Conservation (phyloP, 495 filamentous ascomycete genomes). For the Xylaria castorea region DNA sequence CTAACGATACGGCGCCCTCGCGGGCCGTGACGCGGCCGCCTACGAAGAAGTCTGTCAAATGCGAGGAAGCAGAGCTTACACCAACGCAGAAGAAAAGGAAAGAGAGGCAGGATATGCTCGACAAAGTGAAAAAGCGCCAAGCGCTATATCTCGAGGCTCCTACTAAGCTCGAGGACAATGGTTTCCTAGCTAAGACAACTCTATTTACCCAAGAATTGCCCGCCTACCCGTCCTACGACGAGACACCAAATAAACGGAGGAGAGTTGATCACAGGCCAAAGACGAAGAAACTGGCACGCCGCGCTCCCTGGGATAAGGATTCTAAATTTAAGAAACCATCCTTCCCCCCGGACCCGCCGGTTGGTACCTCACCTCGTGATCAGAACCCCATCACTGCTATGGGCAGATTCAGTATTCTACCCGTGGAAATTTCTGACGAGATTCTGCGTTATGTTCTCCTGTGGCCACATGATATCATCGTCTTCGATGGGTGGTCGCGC, state of each 20-base stretch:
- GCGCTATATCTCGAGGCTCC: background rate
- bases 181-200: background rate
- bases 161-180: background rate
- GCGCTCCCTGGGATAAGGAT: conserved; percentile 23
- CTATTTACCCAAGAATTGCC: background rate
- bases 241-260: background rate
- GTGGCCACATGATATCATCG: conserved; percentile 41
- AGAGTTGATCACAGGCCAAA: background rate
- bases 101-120: conserved; percentile 1
- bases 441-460: conserved; percentile 47
- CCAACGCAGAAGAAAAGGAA: background rate
- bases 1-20: background rate
- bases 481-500: conserved; percentile 45
- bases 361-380: background rate
- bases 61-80: conserved; percentile 10
- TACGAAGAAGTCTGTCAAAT: background rate
- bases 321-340: conserved; percentile 22
- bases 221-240: conserved; percentile 14
- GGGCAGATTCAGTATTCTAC: conserved; percentile 27
- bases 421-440: conserved; percentile 44
- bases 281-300: conserved; percentile 5
- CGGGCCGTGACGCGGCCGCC: background rate
- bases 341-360: background rate
- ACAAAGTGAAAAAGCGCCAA: background rate
- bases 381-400: background rate